Evolutionary conservation across 306 rosid species (phyloP), one percentile per base, ranked within the genome.

Genomic region (Alnus glutinosa): DNA sequence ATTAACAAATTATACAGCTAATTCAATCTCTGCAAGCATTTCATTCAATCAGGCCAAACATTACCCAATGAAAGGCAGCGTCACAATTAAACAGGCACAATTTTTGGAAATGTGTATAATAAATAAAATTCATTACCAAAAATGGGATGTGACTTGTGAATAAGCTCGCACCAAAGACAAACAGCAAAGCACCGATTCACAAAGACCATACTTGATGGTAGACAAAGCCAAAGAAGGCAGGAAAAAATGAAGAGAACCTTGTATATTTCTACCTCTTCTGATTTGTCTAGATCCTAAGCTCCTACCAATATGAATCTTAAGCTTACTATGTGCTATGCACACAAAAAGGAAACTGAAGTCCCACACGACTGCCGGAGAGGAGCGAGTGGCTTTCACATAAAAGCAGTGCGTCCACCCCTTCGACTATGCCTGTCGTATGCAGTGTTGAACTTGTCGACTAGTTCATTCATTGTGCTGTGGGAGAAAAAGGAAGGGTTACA

Each of bases 341-440:
- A 32, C 44, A 30, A 46, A 34, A 37, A 30, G n/a, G 69, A 55
- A 30, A 42, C 62, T 71, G 63, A 55, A 39, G 64, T 49, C 81
- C 63, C 34, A 70, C 61, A 73, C 51, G 51, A 61, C 46, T 1
- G 69, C 69, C 39, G 7, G 6, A 39, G 16, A 19, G 71, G 42
- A 74, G 57, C 64, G 59, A 74, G 11, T 49, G 58, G 58, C 59
- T 58, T 78, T 91, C 86, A 95, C 92, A 93, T 89, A 83, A 91
- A 93, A 76, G 93, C 90, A 61, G 96, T 90, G 30, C 99, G 85
- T 62, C 99, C 98, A 58, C 97, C 98, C 79, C 99, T 89, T 85
- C 97, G 89, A 85, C 87, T 90, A 83, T 91, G 97, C 84, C 99
- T 88, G 82, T 95, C 99, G 18, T 91, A 93, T 12, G 99, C 97